phyloP scores from a whole-genome alignment of 805 yeast genomes.

The Wickerhamiella shivajii region DNA sequence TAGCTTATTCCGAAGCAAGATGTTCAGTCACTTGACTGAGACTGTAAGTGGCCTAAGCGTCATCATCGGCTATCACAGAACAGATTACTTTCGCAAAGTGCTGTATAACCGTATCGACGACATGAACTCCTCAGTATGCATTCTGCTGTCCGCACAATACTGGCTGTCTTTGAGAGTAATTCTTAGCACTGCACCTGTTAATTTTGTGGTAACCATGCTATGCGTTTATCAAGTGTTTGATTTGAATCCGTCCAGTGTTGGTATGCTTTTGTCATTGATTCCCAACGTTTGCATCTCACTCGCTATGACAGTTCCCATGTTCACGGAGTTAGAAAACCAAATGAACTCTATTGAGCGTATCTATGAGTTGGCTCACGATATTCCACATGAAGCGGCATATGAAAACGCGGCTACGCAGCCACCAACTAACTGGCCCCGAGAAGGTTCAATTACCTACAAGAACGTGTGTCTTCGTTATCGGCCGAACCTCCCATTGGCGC shows the following conservation, averaged over 20 bases:
- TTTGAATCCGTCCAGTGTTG: constrained; percentile 47
- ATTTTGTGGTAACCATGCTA: constrained; percentile 41
- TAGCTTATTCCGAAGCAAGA: constrained; percentile 52
- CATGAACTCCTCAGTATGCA: constrained; percentile 52
- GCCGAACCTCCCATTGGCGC: constrained; percentile 47
- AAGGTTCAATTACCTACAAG: constrained; percentile 42
- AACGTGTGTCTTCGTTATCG: constrained; percentile 48
- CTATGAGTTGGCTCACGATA: constrained; percentile 43
- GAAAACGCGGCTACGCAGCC: constrained; percentile 32
- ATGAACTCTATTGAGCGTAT: constrained; percentile 66
- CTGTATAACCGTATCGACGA: constrained; percentile 36
- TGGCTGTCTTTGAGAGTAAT: constrained; percentile 59
- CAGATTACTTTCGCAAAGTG: constrained; percentile 33
- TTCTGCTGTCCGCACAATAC: constrained; percentile 52
- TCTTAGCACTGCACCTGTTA: constrained; percentile 35
- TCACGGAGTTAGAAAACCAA: constrained; percentile 61
- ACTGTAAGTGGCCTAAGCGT: constrained; percentile 50
- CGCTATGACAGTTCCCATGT: constrained; percentile 44
- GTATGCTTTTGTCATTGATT: constrained; percentile 51
- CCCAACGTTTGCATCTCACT: constrained; percentile 40
- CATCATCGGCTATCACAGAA: constrained; percentile 43
- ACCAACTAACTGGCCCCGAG: constrained; percentile 45
- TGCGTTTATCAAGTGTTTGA: constrained; percentile 46
- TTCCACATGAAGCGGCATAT: constrained; percentile 51
- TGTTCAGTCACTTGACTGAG: constrained; percentile 60